Evolutionary conservation across 225 moss, liverwort and hornwort genomes (phyloP), one percentile per base, ranked within the genome.

Genomic region (Takakia lepidozioides): DNA sequence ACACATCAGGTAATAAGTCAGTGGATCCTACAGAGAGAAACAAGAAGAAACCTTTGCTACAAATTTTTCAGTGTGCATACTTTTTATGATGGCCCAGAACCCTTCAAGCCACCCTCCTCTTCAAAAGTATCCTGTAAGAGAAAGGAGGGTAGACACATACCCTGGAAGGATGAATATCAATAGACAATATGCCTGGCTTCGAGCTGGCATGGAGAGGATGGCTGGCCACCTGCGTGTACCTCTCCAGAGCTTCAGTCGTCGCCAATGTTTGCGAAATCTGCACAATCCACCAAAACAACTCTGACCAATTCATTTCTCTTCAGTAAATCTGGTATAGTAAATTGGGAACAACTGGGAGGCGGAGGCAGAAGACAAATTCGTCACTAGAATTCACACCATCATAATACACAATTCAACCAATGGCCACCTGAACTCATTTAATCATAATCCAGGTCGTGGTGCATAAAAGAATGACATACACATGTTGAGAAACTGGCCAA

Each of bases 201-300:
- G 86, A 86, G 51, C 89, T 95, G 51, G 86, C 86, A 68, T 95
- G 95, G 67, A 95, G 84, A 3, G 95, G 95, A 66, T 95, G 89
- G 61, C 95, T 95, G 17, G 84, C 86, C 68, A 95, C 65, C 75
- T 95, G 95, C 1, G 95, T 95, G 8, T 87, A 95, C 38, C 59
- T 81, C 58, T 87, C 95, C 66, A 90, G 54, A 20, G 75, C 44
- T 61, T 87, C 95, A 15, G 80, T 24, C 10, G 74, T 73, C 29
- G 87, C 78, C 63, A 95, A 71, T 17, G 72, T 64, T 63, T 66
- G 43, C 47, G 87, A 87, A 29, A 85, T 87, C 95, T 95, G 89
- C 68, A 73, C 21, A 69, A 56, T 21, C 19, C 45, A 36, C 16
- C 48, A 20, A 29, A 50, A 15, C 11, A 32, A 32, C 32, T n/a